Percentiles rank a stretch among this genome's conserved stretches.
Conservation (phyloP, 345 rosid species). For the Populus nigra region DNA sequence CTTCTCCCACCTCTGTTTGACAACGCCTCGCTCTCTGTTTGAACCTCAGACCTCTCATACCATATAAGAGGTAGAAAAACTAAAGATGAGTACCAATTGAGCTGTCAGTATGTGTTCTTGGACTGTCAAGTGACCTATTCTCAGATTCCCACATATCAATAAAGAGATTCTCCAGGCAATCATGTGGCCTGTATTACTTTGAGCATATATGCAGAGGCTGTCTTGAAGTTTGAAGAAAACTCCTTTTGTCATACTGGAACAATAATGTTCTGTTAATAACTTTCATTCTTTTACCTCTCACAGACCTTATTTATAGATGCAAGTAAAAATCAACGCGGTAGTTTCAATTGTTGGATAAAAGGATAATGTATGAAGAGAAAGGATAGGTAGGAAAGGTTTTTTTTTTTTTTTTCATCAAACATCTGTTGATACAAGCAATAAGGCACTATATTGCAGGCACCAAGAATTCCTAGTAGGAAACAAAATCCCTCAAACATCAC, state of each 20-base stretch:
- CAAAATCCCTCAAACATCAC: not conserved
- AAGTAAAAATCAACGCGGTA: not conserved
- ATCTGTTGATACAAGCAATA: not conserved
- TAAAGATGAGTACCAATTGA: not conserved
- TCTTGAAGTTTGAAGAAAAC: not conserved
- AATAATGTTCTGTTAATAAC: not conserved
- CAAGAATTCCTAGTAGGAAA: not conserved
- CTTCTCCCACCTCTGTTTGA: not conserved
- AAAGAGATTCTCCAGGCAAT: not conserved
- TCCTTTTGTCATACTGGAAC: not conserved
- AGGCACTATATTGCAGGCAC: not conserved
- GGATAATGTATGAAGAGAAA: not conserved
- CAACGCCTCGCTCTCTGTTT: not conserved
- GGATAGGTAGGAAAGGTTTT: not conserved
- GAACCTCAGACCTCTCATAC: not conserved
- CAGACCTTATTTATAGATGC: not conserved
- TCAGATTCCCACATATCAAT: not conserved
- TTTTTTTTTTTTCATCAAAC: not conserved
- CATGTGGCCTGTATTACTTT: not conserved
- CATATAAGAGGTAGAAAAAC: not conserved
- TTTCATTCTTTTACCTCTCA: not conserved
- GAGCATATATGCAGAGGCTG: not conserved
- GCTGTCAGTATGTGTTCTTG: not conserved
- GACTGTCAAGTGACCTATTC: not conserved
- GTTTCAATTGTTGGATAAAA: not conserved